Evolutionary conservation across 2,329 filamentous ascomycete genomes (phyloP).

Genomic region (Paramyrothecium roridum): DNA sequence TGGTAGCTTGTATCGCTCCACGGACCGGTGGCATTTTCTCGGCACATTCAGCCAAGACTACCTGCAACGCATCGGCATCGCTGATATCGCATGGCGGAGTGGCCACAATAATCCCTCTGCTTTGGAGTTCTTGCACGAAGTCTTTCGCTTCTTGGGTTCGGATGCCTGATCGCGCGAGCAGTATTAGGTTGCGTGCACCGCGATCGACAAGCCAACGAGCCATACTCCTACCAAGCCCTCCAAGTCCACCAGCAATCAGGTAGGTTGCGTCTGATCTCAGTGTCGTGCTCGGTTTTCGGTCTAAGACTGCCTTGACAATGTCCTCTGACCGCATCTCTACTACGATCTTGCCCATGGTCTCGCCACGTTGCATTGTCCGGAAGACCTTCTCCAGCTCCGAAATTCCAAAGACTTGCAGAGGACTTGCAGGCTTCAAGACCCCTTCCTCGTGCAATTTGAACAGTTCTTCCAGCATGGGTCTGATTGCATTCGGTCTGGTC

Average conservation of each 20-base stretch:
- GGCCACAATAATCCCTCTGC: slow-evolving; percentile 6
- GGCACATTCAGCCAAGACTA: slow-evolving; percentile 6
- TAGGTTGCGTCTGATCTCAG: no score
- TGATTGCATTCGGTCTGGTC: background rate
- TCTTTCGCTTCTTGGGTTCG: slow-evolving; percentile 5
- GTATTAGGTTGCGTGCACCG: slow-evolving; percentile 18
- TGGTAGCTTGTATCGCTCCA: slow-evolving; percentile 22
- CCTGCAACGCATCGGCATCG: slow-evolving; percentile 2
- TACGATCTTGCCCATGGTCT: background rate
- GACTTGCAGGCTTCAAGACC: background rate
- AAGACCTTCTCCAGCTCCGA: background rate
- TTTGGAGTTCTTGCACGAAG: slow-evolving; percentile 17
- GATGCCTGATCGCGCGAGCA: slow-evolving; percentile 23
- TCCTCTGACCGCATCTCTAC: background rate
- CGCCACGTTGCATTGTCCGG: background rate
- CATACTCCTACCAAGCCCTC: slow-evolving; percentile 8
- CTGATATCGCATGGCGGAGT: slow-evolving; percentile 11
- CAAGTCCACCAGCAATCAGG: slow-evolving; percentile 18
- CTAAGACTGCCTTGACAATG: background rate
- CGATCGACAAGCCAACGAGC: slow-evolving; percentile 19
- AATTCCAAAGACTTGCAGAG: background rate
- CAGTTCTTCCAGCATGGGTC: background rate
- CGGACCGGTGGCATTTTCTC: slow-evolving; percentile 9
- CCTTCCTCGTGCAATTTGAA: background rate
- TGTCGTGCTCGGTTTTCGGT: no score